A percentile compares a stretch with the other conserved stretches of the same genome.
Conservation (phyloP, 129 eudicot species). For the Centella asiatica region DNA sequence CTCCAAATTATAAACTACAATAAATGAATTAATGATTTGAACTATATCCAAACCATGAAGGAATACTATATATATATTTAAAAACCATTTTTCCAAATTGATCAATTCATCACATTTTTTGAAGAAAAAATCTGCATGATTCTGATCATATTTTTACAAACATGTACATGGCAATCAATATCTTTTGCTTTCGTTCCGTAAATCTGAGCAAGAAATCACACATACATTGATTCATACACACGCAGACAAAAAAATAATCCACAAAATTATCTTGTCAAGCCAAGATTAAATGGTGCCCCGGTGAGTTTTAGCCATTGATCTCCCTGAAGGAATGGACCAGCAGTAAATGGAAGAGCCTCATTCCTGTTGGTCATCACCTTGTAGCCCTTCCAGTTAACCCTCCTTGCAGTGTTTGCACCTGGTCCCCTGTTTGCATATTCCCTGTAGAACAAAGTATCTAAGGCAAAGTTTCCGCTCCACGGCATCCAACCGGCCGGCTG, state of each 20-base stretch:
- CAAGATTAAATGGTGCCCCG: constrained; percentile 28
- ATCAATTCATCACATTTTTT: no score
- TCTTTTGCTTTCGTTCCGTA: no score
- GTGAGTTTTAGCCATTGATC: constrained; percentile 27
- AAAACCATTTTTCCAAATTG: no score
- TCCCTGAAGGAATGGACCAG: constrained; percentile 38
- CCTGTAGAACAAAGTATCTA: constrained; percentile 31
- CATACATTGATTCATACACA: not conserved
- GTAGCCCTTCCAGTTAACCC: constrained; percentile 56
- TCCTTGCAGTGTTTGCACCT: constrained; percentile 35
- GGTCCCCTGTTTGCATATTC: constrained; percentile 52
- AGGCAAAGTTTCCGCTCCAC: constrained; percentile 38
- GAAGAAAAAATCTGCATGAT: not conserved
- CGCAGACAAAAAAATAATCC: not conserved
- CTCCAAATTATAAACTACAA: no score
- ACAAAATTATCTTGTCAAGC: constrained; percentile 14
- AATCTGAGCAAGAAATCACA: no score
- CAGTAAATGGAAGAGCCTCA: constrained; percentile 31
- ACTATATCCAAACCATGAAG: no score
- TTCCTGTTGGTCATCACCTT: constrained; percentile 25
- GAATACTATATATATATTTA: no score
- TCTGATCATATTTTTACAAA: constrained; percentile 2
- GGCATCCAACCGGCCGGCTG: constrained; percentile 56
- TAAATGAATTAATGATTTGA: no score
- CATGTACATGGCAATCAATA: not conserved